Conservation (phyloP, 2,329 filamentous ascomycete genomes). For the Clarireedia homoeocarpa region DNA sequence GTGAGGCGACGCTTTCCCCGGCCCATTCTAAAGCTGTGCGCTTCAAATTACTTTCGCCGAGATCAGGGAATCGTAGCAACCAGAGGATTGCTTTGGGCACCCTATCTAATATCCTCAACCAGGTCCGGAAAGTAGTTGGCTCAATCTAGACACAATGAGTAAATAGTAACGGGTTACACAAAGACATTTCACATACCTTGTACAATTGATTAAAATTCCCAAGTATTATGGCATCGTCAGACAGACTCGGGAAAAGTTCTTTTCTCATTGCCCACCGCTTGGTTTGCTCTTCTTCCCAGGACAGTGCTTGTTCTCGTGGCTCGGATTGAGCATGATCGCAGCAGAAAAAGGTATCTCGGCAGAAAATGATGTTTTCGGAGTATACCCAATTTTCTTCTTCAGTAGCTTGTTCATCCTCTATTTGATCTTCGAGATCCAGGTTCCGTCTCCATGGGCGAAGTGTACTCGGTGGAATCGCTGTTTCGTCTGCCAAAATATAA, state of each 20-base stretch:
- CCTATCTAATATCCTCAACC: constrained; percentile 81
- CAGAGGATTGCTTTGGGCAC: constrained; percentile 87
- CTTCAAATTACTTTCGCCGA: constrained; percentile 79
- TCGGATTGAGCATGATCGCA: constrained; percentile 91
- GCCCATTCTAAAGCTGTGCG: constrained; percentile 79
- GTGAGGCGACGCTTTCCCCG: constrained; percentile 71
- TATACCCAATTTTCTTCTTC: constrained; percentile 83
- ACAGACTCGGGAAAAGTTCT: constrained; percentile 75
- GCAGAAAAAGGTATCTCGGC: constrained; percentile 93
- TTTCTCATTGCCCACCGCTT: constrained; percentile 89
- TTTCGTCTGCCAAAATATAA: constrained; percentile 85
- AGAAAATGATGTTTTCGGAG: constrained; percentile 93
- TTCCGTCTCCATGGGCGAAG: constrained; percentile 74
- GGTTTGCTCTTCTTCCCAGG: constrained; percentile 77
- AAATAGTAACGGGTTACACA: not conserved
- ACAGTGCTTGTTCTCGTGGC: constrained; percentile 59
- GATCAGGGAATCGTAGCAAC: constrained; percentile 92
- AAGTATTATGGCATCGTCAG: constrained; percentile 80
- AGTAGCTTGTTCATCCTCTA: constrained; percentile 50
- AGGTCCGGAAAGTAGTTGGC: constrained; percentile 89
- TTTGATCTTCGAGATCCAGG: constrained; percentile 62
- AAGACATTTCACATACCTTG: constrained; percentile 55
- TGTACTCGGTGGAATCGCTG: constrained; percentile 75
- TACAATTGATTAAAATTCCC: constrained; percentile 99
- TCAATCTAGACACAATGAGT: constrained; percentile 60